Evolutionary conservation across 768 basidiomycete genomes (phyloP).

Genomic region (Russula griseocarnosa): DNA sequence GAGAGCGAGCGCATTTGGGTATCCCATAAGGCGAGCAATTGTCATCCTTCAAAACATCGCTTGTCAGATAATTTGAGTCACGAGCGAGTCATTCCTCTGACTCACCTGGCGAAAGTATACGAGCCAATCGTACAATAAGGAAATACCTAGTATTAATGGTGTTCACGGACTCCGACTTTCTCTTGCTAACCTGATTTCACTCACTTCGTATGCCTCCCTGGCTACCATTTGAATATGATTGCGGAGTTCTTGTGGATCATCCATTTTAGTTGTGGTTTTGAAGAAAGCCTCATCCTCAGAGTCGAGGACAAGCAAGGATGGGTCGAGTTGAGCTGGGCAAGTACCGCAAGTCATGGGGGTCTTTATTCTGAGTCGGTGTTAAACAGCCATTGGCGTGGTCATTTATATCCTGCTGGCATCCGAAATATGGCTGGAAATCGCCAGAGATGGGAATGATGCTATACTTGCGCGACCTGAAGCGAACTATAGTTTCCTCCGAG

Average conservation of each 20-base stretch:
- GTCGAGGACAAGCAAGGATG: conserved; percentile 19
- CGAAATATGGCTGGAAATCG: not conserved
- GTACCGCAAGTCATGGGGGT: not conserved
- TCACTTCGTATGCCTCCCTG: conserved; percentile 17
- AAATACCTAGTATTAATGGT: conserved; percentile 29
- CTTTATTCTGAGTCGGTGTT: not conserved
- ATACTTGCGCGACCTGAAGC: not conserved
- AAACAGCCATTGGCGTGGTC: not conserved
- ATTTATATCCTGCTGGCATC: not conserved
- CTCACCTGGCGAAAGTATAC: conserved; percentile 32
- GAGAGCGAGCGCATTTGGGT: conserved; percentile 36
- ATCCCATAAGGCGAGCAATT: conserved; percentile 31
- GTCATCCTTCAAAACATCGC: conserved; percentile 26
- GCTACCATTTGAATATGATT: conserved; percentile 13
- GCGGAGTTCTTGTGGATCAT: conserved; percentile 14
- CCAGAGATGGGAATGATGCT: not conserved
- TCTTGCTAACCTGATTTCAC: not conserved
- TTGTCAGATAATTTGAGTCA: not conserved
- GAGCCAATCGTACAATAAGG: conserved; percentile 35
- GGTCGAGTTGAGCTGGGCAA: conserved; percentile 1
- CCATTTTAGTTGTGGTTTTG: conserved; percentile 9
- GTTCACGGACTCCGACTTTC: not conserved
- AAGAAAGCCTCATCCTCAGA: conserved; percentile 8
- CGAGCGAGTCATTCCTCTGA: not conserved
- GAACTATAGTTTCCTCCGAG: not conserved